Evolutionary conservation across 768 basidiomycete genomes (phyloP), one percentile per base, ranked within the genome.

Genomic region (Boletus speciosus): DNA sequence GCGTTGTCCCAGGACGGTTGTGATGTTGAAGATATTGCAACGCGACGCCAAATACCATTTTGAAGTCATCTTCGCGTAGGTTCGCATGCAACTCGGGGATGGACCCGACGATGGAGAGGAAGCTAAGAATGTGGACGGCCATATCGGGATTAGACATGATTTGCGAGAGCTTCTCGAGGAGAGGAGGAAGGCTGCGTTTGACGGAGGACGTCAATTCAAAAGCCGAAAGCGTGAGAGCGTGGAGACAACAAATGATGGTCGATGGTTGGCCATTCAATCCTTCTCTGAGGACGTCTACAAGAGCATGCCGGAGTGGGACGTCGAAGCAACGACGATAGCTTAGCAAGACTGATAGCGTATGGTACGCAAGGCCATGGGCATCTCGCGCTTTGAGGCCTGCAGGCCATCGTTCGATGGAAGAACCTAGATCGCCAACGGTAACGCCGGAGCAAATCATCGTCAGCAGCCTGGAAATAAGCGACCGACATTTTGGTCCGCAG

Each of bases 41-140:
- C 11, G 94, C 94, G 37, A 98, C 90, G 8, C 89, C 92, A 63
- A 99, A 98, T 0, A 98, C 90, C 78, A 89, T 88, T 67, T 90
- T 91, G 73, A 86, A 98, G 62, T 98, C 90, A 44, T 75, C 80
- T 58, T 94, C 91, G 3, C 90, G 93, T 62, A 99, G 90, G 70
- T 97, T 98, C 52, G 85, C 84, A 68, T 93, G 90, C 6, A 98
- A 74, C 6, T 80, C 72, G 1, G 82, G 86, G 14, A 88, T 79
- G 2, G 93, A 90, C 4, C 91, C 93, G 42, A 97, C 80, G 56
- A 97, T 86, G 40, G 84, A 81, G 23, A 98, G 81, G 68, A 98
- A 90, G 57, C 90, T 90, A 54, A 98, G 83, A 67, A 98, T 95
- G 66, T 98, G 95, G n/a, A 95, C 88, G 6, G 93, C 88, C 81